Evolutionary conservation across 2,329 filamentous ascomycete genomes (phyloP), one percentile per base, ranked within the genome.

Genomic region (Aspergillus sp.): DNA sequence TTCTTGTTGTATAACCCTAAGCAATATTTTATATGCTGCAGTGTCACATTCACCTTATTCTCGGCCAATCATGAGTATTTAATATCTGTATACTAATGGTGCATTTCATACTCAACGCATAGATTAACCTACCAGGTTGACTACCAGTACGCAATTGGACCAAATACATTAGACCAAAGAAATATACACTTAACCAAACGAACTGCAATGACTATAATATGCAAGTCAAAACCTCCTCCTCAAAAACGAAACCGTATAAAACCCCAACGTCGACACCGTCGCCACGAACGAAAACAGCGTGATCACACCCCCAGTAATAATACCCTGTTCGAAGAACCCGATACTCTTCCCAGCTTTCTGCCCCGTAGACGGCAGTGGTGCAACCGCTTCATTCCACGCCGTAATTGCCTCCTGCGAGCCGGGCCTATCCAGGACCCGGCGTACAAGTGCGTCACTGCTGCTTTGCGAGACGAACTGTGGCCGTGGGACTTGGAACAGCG

Each of bases 321-420:
- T 72, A 0, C 79, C 80, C 57, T 80, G 76, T 58, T 81, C 78
- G 60, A 82, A 82, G 67, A 80, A 82, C 0, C 79, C 80, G 27
- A 81, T 63, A 47, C 46, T 70, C 59, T 57, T 62, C 39, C 54
- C 78, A 61, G 31, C 45, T 5, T 50, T 58, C 50, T 68, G 69
- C 33, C 66, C 64, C 8, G 61, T 67, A 7, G 65, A 62, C 2
- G 68, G 69, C 60, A 79, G 71, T 3, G 71, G 72, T 3, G 70
- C 71, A 3, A 75, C 62, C 11, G 66, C 68, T 48, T 77, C 68
- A 7, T 67, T 66, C 64, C 60, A 67, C 4, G 65, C 56, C 1
- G 67, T 45, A 14, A 56, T 58, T 8, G 62, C 57, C 23, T 63
- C 35, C 15, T 65, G 6, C 56, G 60, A 57, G 12, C 53, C 62